These are phyloP conservation scores for Coniophora puteana DNA, from an alignment of 1,284 basidiomycete species.

Conservation along the genomic window DNA sequence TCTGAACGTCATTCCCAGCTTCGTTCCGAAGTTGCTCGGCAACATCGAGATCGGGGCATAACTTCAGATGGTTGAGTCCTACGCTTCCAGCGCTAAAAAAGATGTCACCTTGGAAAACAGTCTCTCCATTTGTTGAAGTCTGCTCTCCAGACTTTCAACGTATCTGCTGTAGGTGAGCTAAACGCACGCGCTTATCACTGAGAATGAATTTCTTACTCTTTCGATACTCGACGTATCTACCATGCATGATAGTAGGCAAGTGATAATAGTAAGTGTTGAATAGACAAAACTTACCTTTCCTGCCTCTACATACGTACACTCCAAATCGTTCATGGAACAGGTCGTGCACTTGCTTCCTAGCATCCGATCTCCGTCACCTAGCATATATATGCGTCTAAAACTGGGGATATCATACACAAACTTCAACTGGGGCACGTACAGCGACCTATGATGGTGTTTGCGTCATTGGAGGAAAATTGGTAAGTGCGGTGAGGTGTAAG, in stretches of 20 bases:
- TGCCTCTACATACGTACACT: conserved; percentile 76
- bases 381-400: too few species aligned
- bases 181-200: too few species aligned
- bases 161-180: conserved; percentile 42
- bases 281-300: conserved; percentile 59
- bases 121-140: conserved; percentile 71
- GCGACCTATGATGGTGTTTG: too few species aligned
- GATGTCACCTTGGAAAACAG: conserved; percentile 51
- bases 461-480: too few species aligned
- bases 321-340: conserved; percentile 67
- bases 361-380: conserved; percentile 65
- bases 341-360: conserved; percentile 72
- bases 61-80: conserved; percentile 23
- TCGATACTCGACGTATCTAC: neutral
- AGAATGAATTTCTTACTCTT: too few species aligned
- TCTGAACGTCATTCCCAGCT: conserved; percentile 26
- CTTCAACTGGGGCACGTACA: too few species aligned
- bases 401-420: conserved; percentile 2
- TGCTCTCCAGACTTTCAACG: conserved; percentile 68
- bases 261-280: too few species aligned
- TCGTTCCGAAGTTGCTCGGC: conserved; percentile 39
- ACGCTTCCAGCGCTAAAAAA: too few species aligned
- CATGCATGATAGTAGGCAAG: too few species aligned
- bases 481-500: neutral
- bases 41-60: conserved; percentile 50